phyloP scores from a whole-genome alignment of 2,329 filamentous ascomycete genomes.

The Sporothrix sp. region DNA sequence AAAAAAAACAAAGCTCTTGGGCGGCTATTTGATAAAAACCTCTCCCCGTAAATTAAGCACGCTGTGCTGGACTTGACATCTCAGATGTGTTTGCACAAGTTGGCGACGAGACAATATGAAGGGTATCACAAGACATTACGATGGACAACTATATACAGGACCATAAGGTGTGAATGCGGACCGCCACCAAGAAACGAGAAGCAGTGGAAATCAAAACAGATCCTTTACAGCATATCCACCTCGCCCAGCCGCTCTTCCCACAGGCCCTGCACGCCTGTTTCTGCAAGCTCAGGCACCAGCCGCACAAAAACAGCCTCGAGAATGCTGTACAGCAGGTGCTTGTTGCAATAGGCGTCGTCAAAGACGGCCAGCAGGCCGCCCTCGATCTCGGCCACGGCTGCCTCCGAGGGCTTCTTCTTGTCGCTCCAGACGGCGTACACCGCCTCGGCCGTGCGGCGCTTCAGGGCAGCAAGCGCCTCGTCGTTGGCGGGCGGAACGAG shows the following conservation, averaged over 20 bases:
- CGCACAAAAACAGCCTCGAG: conserved; percentile 74
- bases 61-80: too few species aligned
- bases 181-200: too few species aligned
- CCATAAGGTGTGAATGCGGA: too few species aligned
- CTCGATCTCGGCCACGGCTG: conserved; percentile 48
- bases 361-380: conserved; percentile 61
- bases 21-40: conserved; percentile 17
- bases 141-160: too few species aligned
- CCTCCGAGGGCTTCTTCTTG: conserved; percentile 3
- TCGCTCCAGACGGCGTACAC: conserved; percentile 11
- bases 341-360: conserved; percentile 80
- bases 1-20: conserved; percentile 14
- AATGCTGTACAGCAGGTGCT: conserved; percentile 74
- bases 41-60: background rate
- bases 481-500: conserved; percentile 51
- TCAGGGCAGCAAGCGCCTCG: conserved; percentile 51
- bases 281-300: conserved; percentile 73
- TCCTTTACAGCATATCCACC: too few species aligned
- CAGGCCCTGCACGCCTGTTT: conserved; percentile 60
- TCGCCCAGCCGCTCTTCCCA: conserved; percentile 58
- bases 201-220: too few species aligned
- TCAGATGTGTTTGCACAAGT: too few species aligned
- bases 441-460: conserved; percentile 24
- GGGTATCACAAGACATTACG: too few species aligned
- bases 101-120: too few species aligned